phyloP scores from a whole-genome alignment of 805 yeast genomes.

The Scheffersomyces stipitis region DNA sequence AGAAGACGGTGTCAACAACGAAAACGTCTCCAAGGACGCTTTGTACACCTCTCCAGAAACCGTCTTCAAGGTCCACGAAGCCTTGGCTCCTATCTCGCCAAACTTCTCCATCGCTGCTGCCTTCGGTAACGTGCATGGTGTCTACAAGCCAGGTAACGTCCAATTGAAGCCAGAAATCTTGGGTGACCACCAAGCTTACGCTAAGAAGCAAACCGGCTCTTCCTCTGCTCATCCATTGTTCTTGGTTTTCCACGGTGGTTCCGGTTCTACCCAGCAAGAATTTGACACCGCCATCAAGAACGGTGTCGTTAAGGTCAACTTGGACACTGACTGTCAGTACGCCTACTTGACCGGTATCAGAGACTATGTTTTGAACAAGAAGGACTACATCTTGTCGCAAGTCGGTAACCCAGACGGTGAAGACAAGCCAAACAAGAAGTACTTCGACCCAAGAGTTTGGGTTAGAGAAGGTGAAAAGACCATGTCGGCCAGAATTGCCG shows the following conservation, averaged over 20 bases:
- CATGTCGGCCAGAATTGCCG: conserved; percentile 81
- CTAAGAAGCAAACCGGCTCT: conserved; percentile 63
- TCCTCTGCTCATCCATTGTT: conserved; percentile 70
- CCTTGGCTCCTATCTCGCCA: conserved; percentile 87
- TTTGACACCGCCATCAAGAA: conserved; percentile 84
- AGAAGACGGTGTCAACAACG: conserved; percentile 99
- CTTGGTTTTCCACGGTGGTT: conserved; percentile 99
- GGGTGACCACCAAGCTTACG: conserved; percentile 93
- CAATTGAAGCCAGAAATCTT: conserved; percentile 87
- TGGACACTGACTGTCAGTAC: conserved; percentile 98
- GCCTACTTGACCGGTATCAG: conserved; percentile 97
- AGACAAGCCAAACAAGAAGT: conserved; percentile 99
- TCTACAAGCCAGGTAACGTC: conserved; percentile 98
- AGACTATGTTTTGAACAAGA: conserved; percentile 93
- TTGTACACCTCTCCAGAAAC: conserved; percentile 96
- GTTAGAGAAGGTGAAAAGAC: conserved; percentile 99
- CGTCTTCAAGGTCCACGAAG: conserved; percentile 87
- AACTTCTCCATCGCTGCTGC: conserved; percentile 99
- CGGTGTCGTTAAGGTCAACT: conserved; percentile 99
- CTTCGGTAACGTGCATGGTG: conserved; percentile 99
- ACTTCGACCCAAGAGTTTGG: conserved; percentile 99
- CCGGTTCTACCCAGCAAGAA: conserved; percentile 93
- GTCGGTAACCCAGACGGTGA: conserved; percentile 99
- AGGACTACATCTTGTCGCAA: conserved; percentile 84
- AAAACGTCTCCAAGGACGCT: conserved; percentile 80